These are phyloP conservation scores for Blastosporella zonata DNA, from an alignment of 1,284 basidiomycete genomes.

Conservation along the genomic window DNA sequence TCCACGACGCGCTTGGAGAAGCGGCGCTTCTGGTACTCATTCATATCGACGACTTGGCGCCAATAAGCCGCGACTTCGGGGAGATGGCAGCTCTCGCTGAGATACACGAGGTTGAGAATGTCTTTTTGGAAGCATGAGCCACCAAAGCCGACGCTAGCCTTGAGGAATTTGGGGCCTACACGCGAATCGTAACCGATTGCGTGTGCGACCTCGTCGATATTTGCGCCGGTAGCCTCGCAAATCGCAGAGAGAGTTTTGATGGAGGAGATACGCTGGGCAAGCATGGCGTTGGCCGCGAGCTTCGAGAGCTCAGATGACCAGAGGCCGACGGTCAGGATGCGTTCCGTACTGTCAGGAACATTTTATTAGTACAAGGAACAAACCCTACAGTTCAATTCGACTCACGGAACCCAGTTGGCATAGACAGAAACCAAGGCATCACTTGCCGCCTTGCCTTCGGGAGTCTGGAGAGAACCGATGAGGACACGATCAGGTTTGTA, in stretches of 20 bases:
- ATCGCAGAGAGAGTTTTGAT: slow-evolving; percentile 98
- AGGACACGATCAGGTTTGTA: slow-evolving; percentile 92
- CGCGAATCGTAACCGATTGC: slow-evolving; percentile 94
- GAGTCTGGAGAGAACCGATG: slow-evolving; percentile 91
- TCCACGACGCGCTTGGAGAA: slow-evolving; percentile 91
- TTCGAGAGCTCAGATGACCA: slow-evolving; percentile 99
- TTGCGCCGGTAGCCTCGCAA: slow-evolving; percentile 99
- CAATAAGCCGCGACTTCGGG: slow-evolving; percentile 99
- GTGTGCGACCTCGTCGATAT: slow-evolving; percentile 96
- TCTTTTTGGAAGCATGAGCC: slow-evolving; percentile 99
- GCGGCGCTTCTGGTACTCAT: slow-evolving; percentile 92
- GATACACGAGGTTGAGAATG: slow-evolving; percentile 97
- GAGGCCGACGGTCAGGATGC: slow-evolving; percentile 91
- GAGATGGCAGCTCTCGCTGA: slow-evolving; percentile 90
- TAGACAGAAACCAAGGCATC: slow-evolving; percentile 79
- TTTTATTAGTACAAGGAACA: slow-evolving; percentile 6
- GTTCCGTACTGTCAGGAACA: slow-evolving; percentile 50
- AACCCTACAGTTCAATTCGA: slow-evolving; percentile 16
- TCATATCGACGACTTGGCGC: slow-evolving; percentile 93
- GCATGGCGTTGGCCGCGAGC: slow-evolving; percentile 98
- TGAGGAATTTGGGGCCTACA: slow-evolving; percentile 94
- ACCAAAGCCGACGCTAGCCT: slow-evolving; percentile 94
- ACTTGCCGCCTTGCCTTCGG: slow-evolving; percentile 83
- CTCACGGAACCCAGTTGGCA: slow-evolving; percentile 93
- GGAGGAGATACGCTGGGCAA: slow-evolving; percentile 97